Base-by-base conservation (phyloP, 2,329 filamentous ascomycete genomes). In the Colletotrichum abscissum region DNA sequence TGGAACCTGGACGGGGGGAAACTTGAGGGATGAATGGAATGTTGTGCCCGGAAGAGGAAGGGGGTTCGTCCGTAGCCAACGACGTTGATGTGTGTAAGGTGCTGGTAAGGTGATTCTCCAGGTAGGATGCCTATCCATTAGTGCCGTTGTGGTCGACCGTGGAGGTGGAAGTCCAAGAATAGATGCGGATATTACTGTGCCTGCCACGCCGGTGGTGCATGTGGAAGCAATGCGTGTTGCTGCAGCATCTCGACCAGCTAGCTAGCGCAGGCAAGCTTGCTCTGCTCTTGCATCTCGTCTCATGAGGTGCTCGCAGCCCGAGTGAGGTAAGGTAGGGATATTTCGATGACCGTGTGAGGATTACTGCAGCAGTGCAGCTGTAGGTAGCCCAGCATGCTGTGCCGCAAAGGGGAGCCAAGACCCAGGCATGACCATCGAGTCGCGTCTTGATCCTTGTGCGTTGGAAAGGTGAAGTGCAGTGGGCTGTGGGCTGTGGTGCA, bases 1-100 rank as follows among this genome's bases (percentile, higher is more conserved):
- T 35, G 26, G 38, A 22, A 22, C n/a, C 35, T 19, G 42, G n/a
- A 54, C 11, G 28, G 30, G n/a, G 26, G n/a, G 38, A 7, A 42
- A 42, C 38, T 42, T 42, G 54, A 22, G 24, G 46, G 30, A 46
- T 63, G 66, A 49, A 19, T 22, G 55, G 46, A 46, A 60, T 55
- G 30, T 55, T 30, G 63, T n/a, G n/a, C 38, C 55, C 42, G 56
- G 55, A 70, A 67, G 63, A 67, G 42, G 55, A 59, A 59, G 63
- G 63, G 56, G 55, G 46, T 26, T 67, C 42, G 49, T 55, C 30
- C 14, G 28, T 16, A 6, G n/a, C 52, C 52, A n/a, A 11, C 7
- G 38, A 42, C 38, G 42, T 49, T 22, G 42, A 49, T 49, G 42
- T 49, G 42, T 49, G 19, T 49, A 49, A n/a, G 19, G 19, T 19